Evolutionary conservation across 2,329 filamentous ascomycete species (phyloP), one percentile per base, ranked within the genome.

Genomic region (Trichoderma asperellum): DNA sequence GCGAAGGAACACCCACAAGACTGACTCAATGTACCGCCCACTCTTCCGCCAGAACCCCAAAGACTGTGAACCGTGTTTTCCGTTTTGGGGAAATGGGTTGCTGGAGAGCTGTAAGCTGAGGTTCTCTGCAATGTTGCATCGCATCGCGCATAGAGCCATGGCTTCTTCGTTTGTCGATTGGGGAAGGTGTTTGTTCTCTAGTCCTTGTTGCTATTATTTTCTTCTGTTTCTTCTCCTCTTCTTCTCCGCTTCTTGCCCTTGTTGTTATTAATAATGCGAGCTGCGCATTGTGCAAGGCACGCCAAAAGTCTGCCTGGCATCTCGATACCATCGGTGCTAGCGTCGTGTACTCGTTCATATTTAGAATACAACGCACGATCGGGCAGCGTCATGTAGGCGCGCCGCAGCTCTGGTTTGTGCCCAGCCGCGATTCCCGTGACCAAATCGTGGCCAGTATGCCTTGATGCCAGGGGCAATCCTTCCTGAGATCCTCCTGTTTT

Each of bases 391-490:
- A 67, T 67, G 29, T 59, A 67, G 37, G 57, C 63, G 40, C 55
- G 63, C 63, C 63, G 58, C 29, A 29, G 55, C 40, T 21, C 29
- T 59, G 27, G 4, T 67, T 37, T 58, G 18, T 32, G 29, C 63
- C 55, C 55, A 67, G 63, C 63, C 40, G 40, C 63, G 43, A 67
- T 52, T 58, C 63, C 55, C 63, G 55, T 67, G 63, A 67, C 49
- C 63, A 58, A 21, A 59, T 52, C 53, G 40, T 27, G 32, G 16
- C n/a, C 47, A 67, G 55, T 67, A 67, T 67, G 63, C 63, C 63
- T 67, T 67, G 63, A 67, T 67, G 63, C 63, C 63, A 67, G 63
- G 63, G 63, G 63, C 14, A 67, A 67, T 67, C 63, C 63, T 67
- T 67, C 63, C n/a, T 57, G 21, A 29, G 63, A 67, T 67, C 63